These are phyloP conservation scores for Ustilago hordei DNA, from an alignment of 1,284 basidiomycete species.

Conservation along the genomic window DNA sequence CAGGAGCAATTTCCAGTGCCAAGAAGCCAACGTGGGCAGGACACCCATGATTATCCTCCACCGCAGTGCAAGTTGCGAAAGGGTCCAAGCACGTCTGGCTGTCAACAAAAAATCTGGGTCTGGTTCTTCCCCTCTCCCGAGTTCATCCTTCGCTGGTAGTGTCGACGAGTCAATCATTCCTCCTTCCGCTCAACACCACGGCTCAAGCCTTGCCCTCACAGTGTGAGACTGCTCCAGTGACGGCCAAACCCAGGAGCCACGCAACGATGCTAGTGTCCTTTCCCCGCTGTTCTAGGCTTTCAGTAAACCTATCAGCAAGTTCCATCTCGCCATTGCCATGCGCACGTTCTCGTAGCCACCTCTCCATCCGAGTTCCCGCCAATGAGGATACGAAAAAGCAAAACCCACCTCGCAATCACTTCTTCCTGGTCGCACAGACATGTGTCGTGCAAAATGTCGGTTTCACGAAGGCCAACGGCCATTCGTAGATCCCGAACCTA, in stretches of 20 bases:
- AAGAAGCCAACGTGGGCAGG: slow-evolving; percentile 44
- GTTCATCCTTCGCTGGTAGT: neutral
- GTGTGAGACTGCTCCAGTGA: neutral
- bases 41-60: slow-evolving; percentile 16
- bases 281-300: slow-evolving; percentile 18
- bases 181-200: too few species aligned
- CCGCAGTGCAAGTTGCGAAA: neutral
- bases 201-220: neutral
- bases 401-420: neutral
- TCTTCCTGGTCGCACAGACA: neutral
- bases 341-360: slow-evolving; percentile 20
- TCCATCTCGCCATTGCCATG: neutral
- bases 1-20: slow-evolving; percentile 12
- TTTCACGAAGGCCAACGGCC: slow-evolving; percentile 3
- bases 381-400: neutral
- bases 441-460: neutral
- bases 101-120: slow-evolving; percentile 1
- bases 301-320: slow-evolving; percentile 4
- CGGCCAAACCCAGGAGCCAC: neutral
- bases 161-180: neutral
- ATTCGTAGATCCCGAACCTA: slow-evolving; percentile 24
- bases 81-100: neutral
- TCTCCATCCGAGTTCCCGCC: slow-evolving; percentile 5
- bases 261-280: neutral
- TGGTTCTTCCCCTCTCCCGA: neutral